phyloP scores from a whole-genome alignment of 2,329 filamentous ascomycete species.

The Ophiostoma ips region DNA sequence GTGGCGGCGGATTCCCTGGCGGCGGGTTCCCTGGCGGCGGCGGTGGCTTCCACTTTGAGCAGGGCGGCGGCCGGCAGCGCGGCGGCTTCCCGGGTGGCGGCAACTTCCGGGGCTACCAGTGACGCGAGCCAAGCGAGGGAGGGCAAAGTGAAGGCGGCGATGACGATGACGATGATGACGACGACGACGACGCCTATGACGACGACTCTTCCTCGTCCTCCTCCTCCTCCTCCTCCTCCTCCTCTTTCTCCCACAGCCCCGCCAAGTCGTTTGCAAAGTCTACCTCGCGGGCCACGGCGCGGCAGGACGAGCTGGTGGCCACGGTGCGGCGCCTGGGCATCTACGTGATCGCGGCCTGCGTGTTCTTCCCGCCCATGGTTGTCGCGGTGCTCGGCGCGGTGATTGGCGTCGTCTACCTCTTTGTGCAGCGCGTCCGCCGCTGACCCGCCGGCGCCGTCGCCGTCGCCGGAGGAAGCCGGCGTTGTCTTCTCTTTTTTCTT shows the following conservation, averaged over 20 bases:
- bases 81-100: conserved; percentile 24
- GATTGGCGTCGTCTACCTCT: conserved; percentile 26
- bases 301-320: conserved; percentile 26
- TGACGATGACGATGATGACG: conserved; percentile 21
- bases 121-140: conserved; percentile 26
- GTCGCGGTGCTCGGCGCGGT: conserved; percentile 23
- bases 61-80: conserved; percentile 15
- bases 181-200: conserved; percentile 21
- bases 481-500: neutral
- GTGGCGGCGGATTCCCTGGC: conserved; percentile 26
- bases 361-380: conserved; percentile 33
- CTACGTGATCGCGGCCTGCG: conserved; percentile 28
- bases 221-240: too few species aligned
- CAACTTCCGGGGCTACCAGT: conserved; percentile 31
- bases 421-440: conserved; percentile 18
- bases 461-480: too few species aligned
- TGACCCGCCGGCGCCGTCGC: too few species aligned
- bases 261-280: neutral
- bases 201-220: conserved; percentile 2
- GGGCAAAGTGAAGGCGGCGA: neutral
- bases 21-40: conserved; percentile 33
- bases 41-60: conserved; percentile 16
- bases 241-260: neutral
- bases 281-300: conserved; percentile 13
- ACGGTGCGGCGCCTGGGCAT: conserved; percentile 29